Evolutionary conservation across 1,139 yeast genomes (phyloP).

Genomic region (Debaryomycetaceae sp.): DNA sequence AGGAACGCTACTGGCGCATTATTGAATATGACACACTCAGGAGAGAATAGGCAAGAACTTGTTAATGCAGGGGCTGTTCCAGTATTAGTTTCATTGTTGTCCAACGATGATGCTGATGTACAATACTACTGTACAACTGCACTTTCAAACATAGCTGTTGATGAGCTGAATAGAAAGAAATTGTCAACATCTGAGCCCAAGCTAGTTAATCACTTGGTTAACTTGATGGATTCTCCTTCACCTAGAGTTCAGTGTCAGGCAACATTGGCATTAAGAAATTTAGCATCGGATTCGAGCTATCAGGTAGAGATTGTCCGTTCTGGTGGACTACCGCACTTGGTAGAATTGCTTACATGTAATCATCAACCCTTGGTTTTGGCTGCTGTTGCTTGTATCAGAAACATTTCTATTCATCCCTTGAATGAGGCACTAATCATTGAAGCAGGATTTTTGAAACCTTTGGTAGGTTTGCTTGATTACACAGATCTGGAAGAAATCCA

Average conservation of each 20-base stretch:
- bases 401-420: constrained; percentile 92
- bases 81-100: constrained; percentile 81
- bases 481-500: constrained; percentile 92
- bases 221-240: constrained; percentile 85
- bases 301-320: constrained; percentile 95
- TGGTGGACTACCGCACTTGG: constrained; percentile 91
- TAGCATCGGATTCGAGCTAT: constrained; percentile 90
- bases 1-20: constrained; percentile 98
- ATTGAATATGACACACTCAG: constrained; percentile 96
- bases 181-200: constrained; percentile 93
- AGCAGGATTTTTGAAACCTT: constrained; percentile 90
- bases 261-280: constrained; percentile 87
- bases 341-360: constrained; percentile 78
- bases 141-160: constrained; percentile 93
- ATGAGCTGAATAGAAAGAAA: constrained; percentile 83
- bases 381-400: constrained; percentile 96
- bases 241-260: constrained; percentile 99
- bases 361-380: constrained; percentile 93
- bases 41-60: constrained; percentile 92
- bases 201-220: constrained; percentile 81
- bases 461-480: constrained; percentile 79
- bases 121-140: constrained; percentile 99
- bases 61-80: constrained; percentile 99
- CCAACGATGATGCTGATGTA: constrained; percentile 90
- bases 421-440: constrained; percentile 94